Evolutionary conservation across 2,329 filamentous ascomycete genomes (phyloP).

Genomic region (Phialophora tarda): DNA sequence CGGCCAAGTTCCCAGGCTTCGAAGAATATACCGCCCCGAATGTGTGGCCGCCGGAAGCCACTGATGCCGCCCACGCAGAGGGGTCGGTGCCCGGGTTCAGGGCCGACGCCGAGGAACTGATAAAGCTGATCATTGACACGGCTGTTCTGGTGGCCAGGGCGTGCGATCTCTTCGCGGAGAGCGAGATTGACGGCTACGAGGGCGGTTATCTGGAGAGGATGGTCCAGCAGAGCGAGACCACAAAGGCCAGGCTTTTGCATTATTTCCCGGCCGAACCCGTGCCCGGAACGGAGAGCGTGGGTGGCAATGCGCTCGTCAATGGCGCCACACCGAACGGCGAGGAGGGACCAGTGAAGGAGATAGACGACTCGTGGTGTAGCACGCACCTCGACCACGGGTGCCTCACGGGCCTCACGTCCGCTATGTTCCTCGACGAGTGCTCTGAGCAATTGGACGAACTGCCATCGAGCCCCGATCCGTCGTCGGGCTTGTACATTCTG

Average conservation of each 20-base stretch:
- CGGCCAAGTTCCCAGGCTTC: conserved; percentile 58
- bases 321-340: background rate
- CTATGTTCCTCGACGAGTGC: conserved; percentile 91
- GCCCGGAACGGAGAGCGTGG: background rate
- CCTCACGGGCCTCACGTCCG: conserved; percentile 88
- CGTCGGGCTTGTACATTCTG: conserved; percentile 90
- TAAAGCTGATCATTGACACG: conserved; percentile 83
- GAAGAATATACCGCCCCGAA: conserved; percentile 90
- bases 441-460: conserved; percentile 50
- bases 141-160: conserved; percentile 87
- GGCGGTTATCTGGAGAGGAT: conserved; percentile 82
- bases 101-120: conserved; percentile 73
- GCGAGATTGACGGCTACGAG: conserved; percentile 78
- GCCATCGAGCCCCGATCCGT: conserved; percentile 75
- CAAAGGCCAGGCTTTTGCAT: conserved; percentile 88
- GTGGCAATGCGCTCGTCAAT: conserved; percentile 8
- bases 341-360: conserved; percentile 2
- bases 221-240: conserved; percentile 82
- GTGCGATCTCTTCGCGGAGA: conserved; percentile 82
- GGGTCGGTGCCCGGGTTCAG: conserved; percentile 76
- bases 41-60: conserved; percentile 71
- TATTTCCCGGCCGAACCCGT: conserved; percentile 71
- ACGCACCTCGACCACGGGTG: conserved; percentile 82
- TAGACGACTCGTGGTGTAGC: conserved; percentile 94
- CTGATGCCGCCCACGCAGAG: background rate